Base-by-base conservation (phyloP, 73 alveolate genomes). In the Tetrahymena borealis region DNA sequence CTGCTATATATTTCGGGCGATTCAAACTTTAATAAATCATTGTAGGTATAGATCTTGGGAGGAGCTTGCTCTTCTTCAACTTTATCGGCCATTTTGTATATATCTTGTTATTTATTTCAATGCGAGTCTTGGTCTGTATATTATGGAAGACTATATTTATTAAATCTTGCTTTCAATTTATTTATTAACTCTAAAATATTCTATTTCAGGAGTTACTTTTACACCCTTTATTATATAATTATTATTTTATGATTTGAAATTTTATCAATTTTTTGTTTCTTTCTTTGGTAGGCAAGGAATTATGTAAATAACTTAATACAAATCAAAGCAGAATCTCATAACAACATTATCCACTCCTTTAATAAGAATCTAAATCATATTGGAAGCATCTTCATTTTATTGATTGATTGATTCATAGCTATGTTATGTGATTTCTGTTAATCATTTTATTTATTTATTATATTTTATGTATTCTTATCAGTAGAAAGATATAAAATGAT, bases 31-130 rank as follows among this genome's bases (percentile, higher is more conserved):
- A 85, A 38, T 41, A 93, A 40, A 90, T 93, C 95, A 35, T 41
- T 42, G 79, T 93, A 93, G 10, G 95, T 78, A 41, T 93, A 93
- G 38, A 93, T 92, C 91, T 93, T 93, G 38, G 95, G 95, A 20
- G 91, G 42, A 24, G 90, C 90, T 41, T 93, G 90, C 77, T 41
- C 95, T 85, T 93, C 95, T 93, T 93, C 95, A 32, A 79, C 91
- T 85, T 93, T 93, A 32, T 93, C 95, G 32, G 95, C 95, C 95
- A 93, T 93, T 93, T 38, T 38, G 33, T 79, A 28, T 1, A 36
- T 36, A 24, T 79, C 32, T 15, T 3, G 40, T 36, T 24, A 24
- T 24, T n/a, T 24, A 79, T n/a, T 60, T 60, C 85, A 18, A 60
- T 60, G 3, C 2, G 85, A 13, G n/a, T 60, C 10, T 60, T 24